These are phyloP conservation scores for Pyricularia sp. DNA, from an alignment of 2,329 filamentous ascomycete genomes.

Conservation along the genomic window DNA sequence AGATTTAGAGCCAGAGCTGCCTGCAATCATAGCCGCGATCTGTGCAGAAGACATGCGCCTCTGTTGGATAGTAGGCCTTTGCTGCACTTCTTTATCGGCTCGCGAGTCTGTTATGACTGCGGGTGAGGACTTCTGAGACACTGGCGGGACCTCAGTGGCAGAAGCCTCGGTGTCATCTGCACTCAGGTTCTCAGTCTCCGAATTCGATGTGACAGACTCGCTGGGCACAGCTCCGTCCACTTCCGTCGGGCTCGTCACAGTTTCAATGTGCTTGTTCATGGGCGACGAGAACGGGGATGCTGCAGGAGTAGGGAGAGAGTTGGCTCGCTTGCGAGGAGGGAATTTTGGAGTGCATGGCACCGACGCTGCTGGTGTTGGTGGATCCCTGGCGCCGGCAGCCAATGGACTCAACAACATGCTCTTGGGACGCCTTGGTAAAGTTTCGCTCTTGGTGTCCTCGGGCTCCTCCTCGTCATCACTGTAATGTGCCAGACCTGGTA, in stretches of 20 bases:
- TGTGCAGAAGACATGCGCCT: slow-evolving; percentile 16
- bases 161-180: background rate
- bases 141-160: background rate
- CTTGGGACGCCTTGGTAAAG: slow-evolving; percentile 29
- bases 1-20: slow-evolving; percentile 25
- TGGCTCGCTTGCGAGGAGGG: slow-evolving; percentile 29
- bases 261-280: slow-evolving; percentile 8
- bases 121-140: background rate
- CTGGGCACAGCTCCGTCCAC: background rate
- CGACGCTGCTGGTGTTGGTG: slow-evolving; percentile 23
- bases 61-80: background rate
- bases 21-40: slow-evolving; percentile 25
- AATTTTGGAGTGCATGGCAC: slow-evolving; percentile 25
- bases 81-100: background rate
- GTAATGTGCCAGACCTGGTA: slow-evolving; percentile 56
- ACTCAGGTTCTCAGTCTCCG: background rate
- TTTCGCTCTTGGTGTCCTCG: slow-evolving; percentile 21
- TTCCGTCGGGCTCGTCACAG: background rate
- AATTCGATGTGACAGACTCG: background rate
- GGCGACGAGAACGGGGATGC: slow-evolving; percentile 16
- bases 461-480: slow-evolving; percentile 51
- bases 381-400: slow-evolving; percentile 14
- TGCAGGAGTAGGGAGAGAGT: slow-evolving; percentile 35
- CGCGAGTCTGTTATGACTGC: background rate
- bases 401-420: slow-evolving; percentile 30